Evolutionary conservation across 352 stramenopile genomes (phyloP).

Genomic region (Pythium graminicola): DNA sequence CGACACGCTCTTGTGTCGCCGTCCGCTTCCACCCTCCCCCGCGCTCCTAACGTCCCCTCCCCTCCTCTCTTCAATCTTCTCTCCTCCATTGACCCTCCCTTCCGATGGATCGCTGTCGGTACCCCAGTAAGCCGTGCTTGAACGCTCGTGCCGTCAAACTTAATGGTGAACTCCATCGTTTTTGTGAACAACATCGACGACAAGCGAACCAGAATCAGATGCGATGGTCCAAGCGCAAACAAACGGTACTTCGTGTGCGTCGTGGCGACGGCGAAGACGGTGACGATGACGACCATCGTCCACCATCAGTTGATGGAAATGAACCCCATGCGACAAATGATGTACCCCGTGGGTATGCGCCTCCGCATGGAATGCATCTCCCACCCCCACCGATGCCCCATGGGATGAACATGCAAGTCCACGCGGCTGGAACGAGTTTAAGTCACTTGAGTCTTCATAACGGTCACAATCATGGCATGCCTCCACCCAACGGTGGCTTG

Average conservation of each 20-base stretch:
- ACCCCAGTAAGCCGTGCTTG: conserved; percentile 29
- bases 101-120: conserved; percentile 28
- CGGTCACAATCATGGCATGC: not conserved
- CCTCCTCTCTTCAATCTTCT: not conserved
- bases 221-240: conserved; percentile 27
- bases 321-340: too few relatives aligned
- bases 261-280: conserved; percentile 12
- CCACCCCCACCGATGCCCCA: not conserved
- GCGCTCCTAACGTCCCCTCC: not conserved
- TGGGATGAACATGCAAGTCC: not conserved
- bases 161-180: conserved; percentile 31
- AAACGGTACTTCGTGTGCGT: conserved; percentile 16
- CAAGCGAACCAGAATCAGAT: conserved; percentile 40
- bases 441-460: conserved; percentile 7
- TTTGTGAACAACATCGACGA: conserved; percentile 32
- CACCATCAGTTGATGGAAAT: not conserved
- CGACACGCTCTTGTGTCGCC: too few relatives aligned
- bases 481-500: conserved; percentile 4
- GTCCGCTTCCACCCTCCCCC: too few relatives aligned
- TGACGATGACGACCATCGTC: conserved; percentile 5
- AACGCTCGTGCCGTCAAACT: conserved; percentile 33
- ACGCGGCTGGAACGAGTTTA: conserved; percentile 6
- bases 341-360: not conserved
- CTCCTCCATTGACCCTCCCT: conserved; percentile 14
- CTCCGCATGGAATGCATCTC: not conserved